Base-by-base conservation (phyloP, 441 rosid species). In the Adansonia gregorii region DNA sequence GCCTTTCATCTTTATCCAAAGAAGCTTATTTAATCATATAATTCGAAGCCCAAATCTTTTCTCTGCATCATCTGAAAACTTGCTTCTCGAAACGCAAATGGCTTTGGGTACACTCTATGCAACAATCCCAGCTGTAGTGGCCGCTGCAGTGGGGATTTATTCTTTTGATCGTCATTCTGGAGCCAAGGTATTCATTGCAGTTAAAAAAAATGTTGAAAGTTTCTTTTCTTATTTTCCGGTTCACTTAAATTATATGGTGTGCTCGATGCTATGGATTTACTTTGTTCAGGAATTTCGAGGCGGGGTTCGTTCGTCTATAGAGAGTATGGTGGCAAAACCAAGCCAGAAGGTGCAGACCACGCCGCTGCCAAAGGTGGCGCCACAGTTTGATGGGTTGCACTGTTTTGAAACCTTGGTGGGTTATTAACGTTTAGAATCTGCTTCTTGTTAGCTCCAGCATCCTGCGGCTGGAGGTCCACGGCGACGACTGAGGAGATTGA, bases 341-440 rank as follows among this genome's bases (percentile, higher is more conserved):
- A 67, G 46, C 58, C 59, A 3, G 48, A 72, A 72, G 14, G 71
- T 20, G 49, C 56, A 72, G 66, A 61, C 2, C 31, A 22, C 20
- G 27, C 45, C 48, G 19, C 68, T 51, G 41, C 86, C 84, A 1
- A 76, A 80, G 72, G 54, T 84, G 45, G 87, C 88, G 1, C 90
- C 87, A 17, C 86, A 87, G 59, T 74, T 86, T 52, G 87, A 84
- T 69, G 88, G 86, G 3, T 67, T 85, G 56, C n/a, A 85, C 75
- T 79, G 78, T 67, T 84, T 81, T 46, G 90, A 85, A 65, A 87
- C 88, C 68, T 68, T 86, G 14, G 77, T 86, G 8, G 79, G 67
- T 20, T 80, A 24, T 19, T 71, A 24, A 67, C 19, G 49, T 55
- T 56, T 11, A 11, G 1, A 55, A 54, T 55, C 31, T 54, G 63